Base-by-base conservation (phyloP, 2,329 filamentous ascomycete genomes). In the Monascus ruber region DNA sequence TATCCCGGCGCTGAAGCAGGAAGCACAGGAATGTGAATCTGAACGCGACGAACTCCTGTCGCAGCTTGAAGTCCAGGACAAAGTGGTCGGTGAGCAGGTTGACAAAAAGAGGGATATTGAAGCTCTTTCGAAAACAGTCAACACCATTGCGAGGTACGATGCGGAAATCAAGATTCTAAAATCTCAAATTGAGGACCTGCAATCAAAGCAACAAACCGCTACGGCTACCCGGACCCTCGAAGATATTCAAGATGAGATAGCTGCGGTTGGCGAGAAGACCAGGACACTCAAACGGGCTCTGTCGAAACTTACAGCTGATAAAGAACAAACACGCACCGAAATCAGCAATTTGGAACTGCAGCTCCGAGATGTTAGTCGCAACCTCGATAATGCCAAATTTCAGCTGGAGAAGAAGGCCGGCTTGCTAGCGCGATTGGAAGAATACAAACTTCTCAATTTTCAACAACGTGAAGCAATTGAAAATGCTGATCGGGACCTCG, bases 371-470 rank as follows among this genome's bases (percentile, higher is more conserved):
- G 67, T 84, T 32, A 77, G 74, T 43, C 82, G 81, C 54, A 83
- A 83, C 47, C 71, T 95, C 37, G 80, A 73, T 49, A 76, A 74
- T 38, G 77, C 83, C 1, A 72, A 74, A 35, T 80, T 82, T 42
- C 79, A 88, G 51, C 70, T 96, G 25, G 86, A 93, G 57, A 86
- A 85, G 62, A 94, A 88, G 66, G 72, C 74, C 31, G 73, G 76
- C 33, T 69, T 94, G 24, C 69, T 77, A 44, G 67, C 69, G 32
- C 83, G 87, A 45, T 77, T 96, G 27, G 77, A 85, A 43, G 75
- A 83, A 40, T 73, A 85, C 48, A 85, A 79, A 52, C 75, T 75
- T 6, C 74, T 81, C 33, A 84, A 79, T 46, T 59, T 54, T 24
- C 74, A 82, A 47, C 81, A 89, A 55, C 79, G 81, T 35, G 78